Base-by-base conservation (phyloP, 1,284 basidiomycete species). In the Naganishia sp. region DNA sequence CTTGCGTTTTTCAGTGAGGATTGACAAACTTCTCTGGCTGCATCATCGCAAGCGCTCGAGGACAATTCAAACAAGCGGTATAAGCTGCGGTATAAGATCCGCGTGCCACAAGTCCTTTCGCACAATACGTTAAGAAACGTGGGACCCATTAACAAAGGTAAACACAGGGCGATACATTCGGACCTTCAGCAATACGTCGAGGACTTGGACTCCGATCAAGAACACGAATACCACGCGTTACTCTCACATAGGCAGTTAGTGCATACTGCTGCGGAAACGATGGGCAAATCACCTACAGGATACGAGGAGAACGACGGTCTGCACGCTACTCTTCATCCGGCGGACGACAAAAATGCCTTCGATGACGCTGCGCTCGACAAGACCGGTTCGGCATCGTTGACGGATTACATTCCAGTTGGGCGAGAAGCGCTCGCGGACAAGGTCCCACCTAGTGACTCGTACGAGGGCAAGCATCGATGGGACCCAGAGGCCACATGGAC, bases 401-500 rank as follows among this genome's bases (percentile, higher is more conserved):
- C 59, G 13, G 59, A 61, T 11, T 61, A 61, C 21, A 39, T 52
- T 15, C 59, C 59, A 0, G 13, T 61, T 2, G 59, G 59, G 25
- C 48, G 59, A 11, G 59, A 52, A 18, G 46, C 49, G 10, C 36
- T 61, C 15, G 25, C 43, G 6, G 59, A 61, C 23, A 61, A 61
- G 39, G 25, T 61, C 0, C 48, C 59, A 10, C 59, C 59, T 15
- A 61, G 25, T n/a, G 59, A 61, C 36, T 28, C 15, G 0, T 61
- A 61, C 23, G 59, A 61, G 42, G 59, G 74, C 42, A 72, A 73
- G 53, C 73, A 78, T 45, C 70, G 74, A 9, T 81, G 78, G 70
- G 80, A 81, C 69, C 76, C 77, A 0, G 55, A 61, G 0, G 74
- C 75, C 6, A 73, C 72, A 0, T 81, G 80, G 80, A 80, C 78